Conservation (phyloP, 2,329 filamentous ascomycete genomes). For the Dryadomyces quercivorus region DNA sequence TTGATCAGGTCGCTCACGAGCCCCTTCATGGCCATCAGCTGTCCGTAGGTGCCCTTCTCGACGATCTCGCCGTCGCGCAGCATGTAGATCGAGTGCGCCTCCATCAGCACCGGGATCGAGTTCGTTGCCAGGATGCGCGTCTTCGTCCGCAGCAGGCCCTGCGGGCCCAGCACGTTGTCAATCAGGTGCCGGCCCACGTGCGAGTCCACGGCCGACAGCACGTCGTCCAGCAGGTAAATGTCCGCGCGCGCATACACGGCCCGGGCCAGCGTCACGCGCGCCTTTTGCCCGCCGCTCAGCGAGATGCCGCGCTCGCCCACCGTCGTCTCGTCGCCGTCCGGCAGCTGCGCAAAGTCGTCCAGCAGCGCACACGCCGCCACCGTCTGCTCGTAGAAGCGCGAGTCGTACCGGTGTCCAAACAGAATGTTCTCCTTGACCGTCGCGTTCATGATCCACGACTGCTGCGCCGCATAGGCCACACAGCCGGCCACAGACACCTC, state of each 20-base stretch:
- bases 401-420: conserved; percentile 89
- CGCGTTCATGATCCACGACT: conserved; percentile 95
- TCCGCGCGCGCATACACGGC: conserved; percentile 97
- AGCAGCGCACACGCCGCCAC: conserved; percentile 80
- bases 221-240: conserved; percentile 87
- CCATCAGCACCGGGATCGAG: conserved; percentile 78
- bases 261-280: conserved; percentile 78
- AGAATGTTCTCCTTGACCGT: conserved; percentile 95
- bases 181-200: conserved; percentile 94
- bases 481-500: conserved; percentile 71
- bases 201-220: conserved; percentile 93
- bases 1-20: conserved; percentile 76
- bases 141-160: conserved; percentile 71
- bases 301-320: conserved; percentile 96
- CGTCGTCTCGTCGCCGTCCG: conserved; percentile 91
- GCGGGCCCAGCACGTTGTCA: conserved; percentile 79
- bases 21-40: conserved; percentile 88
- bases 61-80: conserved; percentile 71
- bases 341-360: conserved; percentile 84
- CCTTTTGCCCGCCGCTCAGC: conserved; percentile 90
- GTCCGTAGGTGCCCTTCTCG: conserved; percentile 81
- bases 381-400: conserved; percentile 86
- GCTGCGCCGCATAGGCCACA: conserved; percentile 85
- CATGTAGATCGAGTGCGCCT: conserved; percentile 80
- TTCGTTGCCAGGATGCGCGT: conserved; percentile 92